A percentile compares a stretch with the other conserved stretches of the same genome.
These are phyloP conservation scores for Lepiota subincarnata DNA, from an alignment of 768 basidiomycete genomes.

Conservation along the genomic window DNA sequence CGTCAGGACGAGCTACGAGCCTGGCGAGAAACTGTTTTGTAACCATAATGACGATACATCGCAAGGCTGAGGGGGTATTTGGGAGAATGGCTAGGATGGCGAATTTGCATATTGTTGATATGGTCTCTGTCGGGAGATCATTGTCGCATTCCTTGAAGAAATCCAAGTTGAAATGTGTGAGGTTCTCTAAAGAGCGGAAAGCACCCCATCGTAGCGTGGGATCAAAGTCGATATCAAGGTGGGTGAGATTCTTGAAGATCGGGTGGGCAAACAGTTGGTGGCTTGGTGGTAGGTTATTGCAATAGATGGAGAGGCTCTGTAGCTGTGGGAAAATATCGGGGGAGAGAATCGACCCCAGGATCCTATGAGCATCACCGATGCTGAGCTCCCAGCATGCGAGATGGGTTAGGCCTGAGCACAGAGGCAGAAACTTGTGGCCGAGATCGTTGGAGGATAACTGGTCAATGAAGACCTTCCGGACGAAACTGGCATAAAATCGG, in stretches of 20 bases:
- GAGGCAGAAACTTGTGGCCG: not conserved
- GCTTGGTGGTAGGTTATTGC: not conserved
- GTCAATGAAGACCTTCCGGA: no score
- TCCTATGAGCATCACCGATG: not conserved
- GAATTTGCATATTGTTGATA: not conserved
- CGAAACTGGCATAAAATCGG: no score
- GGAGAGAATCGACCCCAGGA: conserved; percentile 3
- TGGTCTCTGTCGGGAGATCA: not conserved
- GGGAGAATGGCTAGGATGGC: not conserved
- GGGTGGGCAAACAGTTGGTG: conserved; percentile 1
- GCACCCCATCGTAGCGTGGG: not conserved
- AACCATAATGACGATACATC: conserved; percentile 4
- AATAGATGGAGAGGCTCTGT: conserved; percentile 7
- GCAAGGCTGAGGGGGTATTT: not conserved
- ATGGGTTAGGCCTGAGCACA: conserved; percentile 1
- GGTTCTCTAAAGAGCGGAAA: not conserved
- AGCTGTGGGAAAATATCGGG: not conserved
- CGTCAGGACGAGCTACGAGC: not conserved
- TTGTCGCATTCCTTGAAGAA: not conserved
- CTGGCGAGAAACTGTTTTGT: not conserved
- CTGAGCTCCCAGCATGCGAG: conserved; percentile 3
- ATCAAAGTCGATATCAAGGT: conserved; percentile 4
- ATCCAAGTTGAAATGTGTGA: conserved; percentile 6
- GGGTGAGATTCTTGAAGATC: conserved; percentile 5
- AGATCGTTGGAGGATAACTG: no score